phyloP scores from a whole-genome alignment of 208 protist species.

The Strigomonas culicis region DNA sequence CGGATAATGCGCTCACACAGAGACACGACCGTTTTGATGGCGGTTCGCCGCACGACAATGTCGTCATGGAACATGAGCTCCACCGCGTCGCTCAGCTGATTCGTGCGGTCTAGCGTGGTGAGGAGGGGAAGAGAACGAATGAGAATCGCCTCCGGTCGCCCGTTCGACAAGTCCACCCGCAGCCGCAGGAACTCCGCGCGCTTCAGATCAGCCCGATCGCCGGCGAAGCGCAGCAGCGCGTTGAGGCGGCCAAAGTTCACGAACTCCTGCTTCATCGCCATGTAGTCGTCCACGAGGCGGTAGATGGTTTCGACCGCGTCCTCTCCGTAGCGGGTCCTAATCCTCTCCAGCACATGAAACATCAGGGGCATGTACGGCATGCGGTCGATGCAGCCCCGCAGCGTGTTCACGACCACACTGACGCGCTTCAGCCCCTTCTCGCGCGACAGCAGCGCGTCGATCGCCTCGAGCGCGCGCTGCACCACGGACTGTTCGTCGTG shows the following conservation, averaged over 20 bases:
- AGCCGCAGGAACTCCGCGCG: conserved; percentile 35
- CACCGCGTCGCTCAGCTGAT: conserved; percentile 63
- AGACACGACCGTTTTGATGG: conserved; percentile 51
- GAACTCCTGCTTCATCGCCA: conserved; percentile 42
- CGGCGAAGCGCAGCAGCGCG: conserved; percentile 63
- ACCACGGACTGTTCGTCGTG: conserved; percentile 24
- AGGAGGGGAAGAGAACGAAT: conserved; percentile 70
- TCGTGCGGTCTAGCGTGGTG: conserved; percentile 60
- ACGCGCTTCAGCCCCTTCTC: conserved; percentile 22
- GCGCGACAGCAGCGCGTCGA: conserved; percentile 18
- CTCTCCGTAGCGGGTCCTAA: conserved; percentile 57
- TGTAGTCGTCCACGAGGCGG: conserved; percentile 47
- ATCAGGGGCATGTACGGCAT: conserved; percentile 43
- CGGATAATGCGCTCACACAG: conserved; percentile 66
- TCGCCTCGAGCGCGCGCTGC: conserved; percentile 15
- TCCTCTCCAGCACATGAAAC: conserved; percentile 51
- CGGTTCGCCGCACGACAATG: conserved; percentile 48
- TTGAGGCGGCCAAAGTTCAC: conserved; percentile 75
- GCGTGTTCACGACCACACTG: conserved; percentile 20
- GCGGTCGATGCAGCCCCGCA: conserved; percentile 42
- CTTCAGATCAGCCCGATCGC: conserved; percentile 26
- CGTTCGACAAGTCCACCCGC: conserved; percentile 40
- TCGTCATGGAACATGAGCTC: conserved; percentile 77
- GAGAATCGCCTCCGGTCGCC: conserved; percentile 34
- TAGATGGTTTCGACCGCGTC: conserved; percentile 40